Percentiles rank a stretch among this genome's conserved stretches.
phyloP scores from a whole-genome alignment of 2,329 filamentous ascomycete genomes.

The Phaeosphaeria sp. region DNA sequence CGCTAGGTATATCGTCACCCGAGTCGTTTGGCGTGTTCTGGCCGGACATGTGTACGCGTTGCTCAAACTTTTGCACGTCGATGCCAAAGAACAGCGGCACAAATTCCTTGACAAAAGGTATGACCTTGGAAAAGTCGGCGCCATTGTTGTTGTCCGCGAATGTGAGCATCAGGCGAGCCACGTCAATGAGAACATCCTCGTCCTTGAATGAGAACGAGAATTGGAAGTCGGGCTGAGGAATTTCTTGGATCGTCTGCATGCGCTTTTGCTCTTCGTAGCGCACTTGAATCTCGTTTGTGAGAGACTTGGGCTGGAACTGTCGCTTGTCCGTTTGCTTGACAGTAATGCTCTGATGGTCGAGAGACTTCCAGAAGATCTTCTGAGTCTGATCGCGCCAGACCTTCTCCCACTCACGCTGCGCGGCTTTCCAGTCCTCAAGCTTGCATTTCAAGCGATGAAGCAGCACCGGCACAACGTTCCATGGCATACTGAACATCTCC shows the following conservation, averaged over 20 bases:
- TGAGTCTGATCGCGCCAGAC: slow-evolving; percentile 97
- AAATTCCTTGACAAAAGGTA: slow-evolving; percentile 58
- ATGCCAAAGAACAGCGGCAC: slow-evolving; percentile 59
- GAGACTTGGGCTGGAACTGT: slow-evolving; percentile 85
- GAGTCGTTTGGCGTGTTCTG: slow-evolving; percentile 49
- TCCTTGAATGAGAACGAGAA: slow-evolving; percentile 75
- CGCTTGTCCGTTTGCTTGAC: slow-evolving; percentile 91
- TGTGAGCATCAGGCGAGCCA: slow-evolving; percentile 53
- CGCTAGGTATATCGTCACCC: slow-evolving; percentile 69
- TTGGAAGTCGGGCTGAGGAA: slow-evolving; percentile 71
- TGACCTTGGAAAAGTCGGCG: slow-evolving; percentile 53
- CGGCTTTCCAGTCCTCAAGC: slow-evolving; percentile 96
- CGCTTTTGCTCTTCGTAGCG: slow-evolving; percentile 91
- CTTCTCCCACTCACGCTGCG: slow-evolving; percentile 97
- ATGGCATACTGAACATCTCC: slow-evolving; percentile 84
- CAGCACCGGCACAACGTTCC: slow-evolving; percentile 86
- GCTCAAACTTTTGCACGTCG: slow-evolving; percentile 64
- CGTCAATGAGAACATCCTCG: slow-evolving; percentile 60
- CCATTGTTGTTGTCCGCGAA: slow-evolving; percentile 52
- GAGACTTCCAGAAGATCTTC: slow-evolving; percentile 91
- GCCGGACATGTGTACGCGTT: slow-evolving; percentile 63
- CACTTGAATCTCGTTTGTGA: slow-evolving; percentile 88
- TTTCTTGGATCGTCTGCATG: slow-evolving; percentile 65
- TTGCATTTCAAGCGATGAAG: slow-evolving; percentile 92
- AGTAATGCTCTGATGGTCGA: slow-evolving; percentile 94